A percentile compares a stretch with the other conserved stretches of the same genome.
phyloP scores from a whole-genome alignment of 129 eudicot species.

The Gnaphalium uliginosum region DNA sequence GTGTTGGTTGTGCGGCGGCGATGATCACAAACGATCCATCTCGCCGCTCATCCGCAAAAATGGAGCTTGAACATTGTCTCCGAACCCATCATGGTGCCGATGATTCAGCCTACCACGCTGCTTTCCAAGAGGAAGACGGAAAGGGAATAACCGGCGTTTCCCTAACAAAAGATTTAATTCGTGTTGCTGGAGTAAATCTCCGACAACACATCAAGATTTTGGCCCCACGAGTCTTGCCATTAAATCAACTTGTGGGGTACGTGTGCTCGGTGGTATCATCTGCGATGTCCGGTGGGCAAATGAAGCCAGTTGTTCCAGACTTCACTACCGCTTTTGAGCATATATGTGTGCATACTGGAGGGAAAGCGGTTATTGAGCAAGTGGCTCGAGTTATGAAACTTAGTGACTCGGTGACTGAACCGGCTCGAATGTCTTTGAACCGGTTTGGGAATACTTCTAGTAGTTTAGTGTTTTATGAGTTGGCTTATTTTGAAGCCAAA shows the following conservation, averaged over 20 bases:
- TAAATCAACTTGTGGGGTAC: constrained; percentile 52
- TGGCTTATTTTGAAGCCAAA: constrained; percentile 84
- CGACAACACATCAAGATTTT: constrained; percentile 54
- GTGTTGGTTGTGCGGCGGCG: constrained; percentile 80
- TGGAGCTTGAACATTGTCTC: constrained; percentile 59
- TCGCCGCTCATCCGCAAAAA: constrained; percentile 47
- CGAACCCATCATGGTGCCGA: constrained; percentile 81
- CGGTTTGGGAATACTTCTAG: constrained; percentile 91
- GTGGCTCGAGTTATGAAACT: constrained; percentile 56
- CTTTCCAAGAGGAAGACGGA: constrained; percentile 72
- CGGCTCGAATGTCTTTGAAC: constrained; percentile 73
- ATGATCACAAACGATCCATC: constrained; percentile 54
- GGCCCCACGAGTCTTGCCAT: constrained; percentile 69
- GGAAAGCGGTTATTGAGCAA: constrained; percentile 83
- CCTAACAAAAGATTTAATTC: constrained; percentile 61
- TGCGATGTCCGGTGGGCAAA: constrained; percentile 28
- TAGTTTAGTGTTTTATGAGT: constrained; percentile 73
- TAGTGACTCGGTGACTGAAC: constrained; percentile 60
- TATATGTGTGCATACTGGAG: constrained; percentile 82
- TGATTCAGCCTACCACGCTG: constrained; percentile 57
- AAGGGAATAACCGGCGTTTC: constrained; percentile 68
- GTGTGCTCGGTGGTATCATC: constrained; percentile 29
- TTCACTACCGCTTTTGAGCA: constrained; percentile 71
- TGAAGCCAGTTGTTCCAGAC: constrained; percentile 66
- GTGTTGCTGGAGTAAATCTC: constrained; percentile 67